Conservation (phyloP, 148 eudicot species). For the Chenopodium album region DNA sequence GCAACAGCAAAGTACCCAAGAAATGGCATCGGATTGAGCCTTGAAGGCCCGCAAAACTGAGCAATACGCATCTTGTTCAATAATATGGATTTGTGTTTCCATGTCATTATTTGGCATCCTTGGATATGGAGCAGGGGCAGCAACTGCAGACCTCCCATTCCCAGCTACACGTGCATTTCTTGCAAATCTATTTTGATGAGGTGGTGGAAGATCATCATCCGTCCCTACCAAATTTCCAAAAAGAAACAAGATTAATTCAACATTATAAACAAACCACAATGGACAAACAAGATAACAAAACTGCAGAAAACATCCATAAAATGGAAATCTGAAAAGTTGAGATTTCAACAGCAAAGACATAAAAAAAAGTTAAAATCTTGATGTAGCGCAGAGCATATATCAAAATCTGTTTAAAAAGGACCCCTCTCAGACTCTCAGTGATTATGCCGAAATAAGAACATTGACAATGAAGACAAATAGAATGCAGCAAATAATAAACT, state of each 20-base stretch:
- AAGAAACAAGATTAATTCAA: slow-evolving; percentile 2
- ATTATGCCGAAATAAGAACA: neutral
- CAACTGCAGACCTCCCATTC: slow-evolving; percentile 62
- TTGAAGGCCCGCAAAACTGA: slow-evolving; percentile 81
- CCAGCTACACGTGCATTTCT: slow-evolving; percentile 61
- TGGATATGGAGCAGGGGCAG: slow-evolving; percentile 56
- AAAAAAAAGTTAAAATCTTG: neutral
- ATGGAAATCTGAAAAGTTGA: neutral
- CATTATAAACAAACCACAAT: neutral
- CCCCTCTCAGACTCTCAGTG: neutral
- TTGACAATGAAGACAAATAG: neutral
- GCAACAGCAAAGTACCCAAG: slow-evolving; percentile 57
- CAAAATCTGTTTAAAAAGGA: neutral
- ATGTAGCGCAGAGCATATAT: neutral
- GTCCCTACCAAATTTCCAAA: slow-evolving; percentile 50
- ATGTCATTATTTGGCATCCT: slow-evolving; percentile 61
- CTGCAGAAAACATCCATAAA: neutral
- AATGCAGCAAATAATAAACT: neutral
- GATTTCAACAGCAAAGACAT: neutral
- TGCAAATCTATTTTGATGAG: slow-evolving; percentile 75
- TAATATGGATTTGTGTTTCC: slow-evolving; percentile 76
- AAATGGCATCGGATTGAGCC: slow-evolving; percentile 87
- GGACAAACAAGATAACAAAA: neutral
- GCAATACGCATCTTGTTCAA: slow-evolving; percentile 88
- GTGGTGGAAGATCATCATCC: slow-evolving; percentile 89